phyloP scores from a whole-genome alignment of 768 basidiomycete genomes.

The Leccinum obscurum region DNA sequence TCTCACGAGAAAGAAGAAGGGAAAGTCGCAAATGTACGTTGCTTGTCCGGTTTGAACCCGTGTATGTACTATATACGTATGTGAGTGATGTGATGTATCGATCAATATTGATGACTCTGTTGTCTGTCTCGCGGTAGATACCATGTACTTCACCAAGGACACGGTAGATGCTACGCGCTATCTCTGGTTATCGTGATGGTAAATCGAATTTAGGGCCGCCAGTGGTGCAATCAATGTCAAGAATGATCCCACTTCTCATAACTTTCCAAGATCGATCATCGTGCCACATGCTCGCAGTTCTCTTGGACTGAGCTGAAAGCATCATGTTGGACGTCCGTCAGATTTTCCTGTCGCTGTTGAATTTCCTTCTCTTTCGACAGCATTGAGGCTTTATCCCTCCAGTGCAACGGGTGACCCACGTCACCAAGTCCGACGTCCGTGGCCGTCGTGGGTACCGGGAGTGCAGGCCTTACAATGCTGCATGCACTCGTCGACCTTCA shows the following conservation, averaged over 20 bases:
- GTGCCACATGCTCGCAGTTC: neutral
- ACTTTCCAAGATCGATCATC: too few species aligned
- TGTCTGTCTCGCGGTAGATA: too few species aligned
- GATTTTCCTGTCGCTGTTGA: slow-evolving; percentile 5
- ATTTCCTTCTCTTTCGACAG: slow-evolving; percentile 9
- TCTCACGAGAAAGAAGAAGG: too few species aligned
- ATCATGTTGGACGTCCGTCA: slow-evolving; percentile 15
- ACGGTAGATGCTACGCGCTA: too few species aligned
- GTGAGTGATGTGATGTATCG: too few species aligned
- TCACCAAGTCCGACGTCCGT: slow-evolving; percentile 52
- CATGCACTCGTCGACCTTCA: slow-evolving; percentile 52
- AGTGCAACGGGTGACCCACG: neutral
- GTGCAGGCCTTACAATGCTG: slow-evolving; percentile 53
- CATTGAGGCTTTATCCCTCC: neutral
- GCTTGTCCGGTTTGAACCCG: too few species aligned
- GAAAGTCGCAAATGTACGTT: too few species aligned
- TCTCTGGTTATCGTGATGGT: neutral
- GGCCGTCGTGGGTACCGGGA: slow-evolving; percentile 58
- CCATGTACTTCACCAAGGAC: too few species aligned
- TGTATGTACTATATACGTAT: too few species aligned
- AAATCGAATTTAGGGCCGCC: neutral
- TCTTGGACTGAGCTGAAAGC: neutral
- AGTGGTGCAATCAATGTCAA: neutral
- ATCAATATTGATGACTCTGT: too few species aligned
- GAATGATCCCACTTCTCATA: neutral